Base-by-base conservation (phyloP, 768 basidiomycete species). In the Pisolithus tinctorius region DNA sequence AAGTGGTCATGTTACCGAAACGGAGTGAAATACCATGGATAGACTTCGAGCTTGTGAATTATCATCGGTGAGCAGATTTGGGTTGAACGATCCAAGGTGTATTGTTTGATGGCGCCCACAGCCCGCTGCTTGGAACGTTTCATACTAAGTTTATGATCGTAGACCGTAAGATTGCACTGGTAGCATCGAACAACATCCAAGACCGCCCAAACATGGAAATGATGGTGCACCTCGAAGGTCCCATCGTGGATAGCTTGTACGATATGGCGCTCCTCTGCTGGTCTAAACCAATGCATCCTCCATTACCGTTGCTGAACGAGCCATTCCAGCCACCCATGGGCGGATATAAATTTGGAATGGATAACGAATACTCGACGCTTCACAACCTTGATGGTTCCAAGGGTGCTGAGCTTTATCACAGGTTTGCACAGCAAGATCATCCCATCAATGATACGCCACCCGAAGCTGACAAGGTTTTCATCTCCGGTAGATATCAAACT, bases 131-230 rank as follows among this genome's bases (percentile, higher is more conserved):
- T 3, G 83, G 84, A 11, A 87, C 84, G 0, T 87, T 86, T 64
- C 86, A 88, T 57, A 77, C 80, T 43, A 86, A 87, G 60, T 85
- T 79, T 59, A 71, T 86, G 67, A 69, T 87, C 40, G 79, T 86
- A 1, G 85, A 88, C 61, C 72, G 83, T n/a, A 80, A 78, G 57
- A 69, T 84, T 34, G 84, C 81, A 1, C 64, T 84, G 49, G 64
- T 87, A 48, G 81, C 82, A 62, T 78, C 75, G 46, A 85, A 85
- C 66, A 86, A 86, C 50, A 82, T 86, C 38, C 83, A 84, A 65
- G 77, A 81, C 55, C 72, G 75, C 17, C 67, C 72, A 6, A 75
- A 77, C 57, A 55, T 74, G 53, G 75, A 80, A 64, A 78, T 85
- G 76, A 84, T 84, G 82, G 64, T 77, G 4, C 83, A 85, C 56